Evolutionary conservation across 768 basidiomycete genomes (phyloP).

Genomic region (Tylopilus felleus): DNA sequence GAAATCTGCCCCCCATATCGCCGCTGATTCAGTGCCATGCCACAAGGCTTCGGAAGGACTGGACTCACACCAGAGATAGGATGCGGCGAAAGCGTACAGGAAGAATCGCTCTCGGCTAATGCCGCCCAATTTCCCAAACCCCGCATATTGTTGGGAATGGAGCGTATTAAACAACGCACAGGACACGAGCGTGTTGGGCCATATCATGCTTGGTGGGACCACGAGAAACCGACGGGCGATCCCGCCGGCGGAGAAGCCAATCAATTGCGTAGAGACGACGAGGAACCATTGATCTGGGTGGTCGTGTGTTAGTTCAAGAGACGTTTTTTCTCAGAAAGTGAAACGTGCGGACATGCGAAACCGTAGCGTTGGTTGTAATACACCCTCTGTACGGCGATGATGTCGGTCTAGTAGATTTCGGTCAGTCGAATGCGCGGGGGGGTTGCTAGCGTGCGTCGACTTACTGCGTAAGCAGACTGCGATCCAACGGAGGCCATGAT

Average conservation of each 20-base stretch:
- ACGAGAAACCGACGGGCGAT: slow-evolving; percentile 72
- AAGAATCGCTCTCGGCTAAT: slow-evolving; percentile 78
- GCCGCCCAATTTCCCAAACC: slow-evolving; percentile 58
- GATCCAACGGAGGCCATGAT: slow-evolving; percentile 59
- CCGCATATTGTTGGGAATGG: slow-evolving; percentile 65
- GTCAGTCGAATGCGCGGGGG: not conserved
- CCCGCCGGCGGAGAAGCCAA: slow-evolving; percentile 83
- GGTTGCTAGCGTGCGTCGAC: slow-evolving; percentile 4
- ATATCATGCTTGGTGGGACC: slow-evolving; percentile 58
- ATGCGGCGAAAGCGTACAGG: slow-evolving; percentile 55
- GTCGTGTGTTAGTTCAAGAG: not conserved
- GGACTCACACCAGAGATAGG: slow-evolving; percentile 56
- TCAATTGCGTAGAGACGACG: slow-evolving; percentile 71
- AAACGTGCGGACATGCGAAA: slow-evolving; percentile 48
- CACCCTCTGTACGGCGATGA: slow-evolving; percentile 72
- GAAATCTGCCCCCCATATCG: slow-evolving; percentile 29
- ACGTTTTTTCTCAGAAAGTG: not conserved
- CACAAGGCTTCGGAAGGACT: not conserved
- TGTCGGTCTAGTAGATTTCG: slow-evolving; percentile 45
- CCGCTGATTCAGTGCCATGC: slow-evolving; percentile 10
- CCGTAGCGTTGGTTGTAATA: slow-evolving; percentile 64
- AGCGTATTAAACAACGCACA: slow-evolving; percentile 78
- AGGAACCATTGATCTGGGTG: slow-evolving; percentile 73
- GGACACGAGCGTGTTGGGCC: slow-evolving; percentile 72
- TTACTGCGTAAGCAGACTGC: slow-evolving; percentile 58